Conservation (phyloP, 2,329 filamentous ascomycete species). For the Bipolaris cookei region DNA sequence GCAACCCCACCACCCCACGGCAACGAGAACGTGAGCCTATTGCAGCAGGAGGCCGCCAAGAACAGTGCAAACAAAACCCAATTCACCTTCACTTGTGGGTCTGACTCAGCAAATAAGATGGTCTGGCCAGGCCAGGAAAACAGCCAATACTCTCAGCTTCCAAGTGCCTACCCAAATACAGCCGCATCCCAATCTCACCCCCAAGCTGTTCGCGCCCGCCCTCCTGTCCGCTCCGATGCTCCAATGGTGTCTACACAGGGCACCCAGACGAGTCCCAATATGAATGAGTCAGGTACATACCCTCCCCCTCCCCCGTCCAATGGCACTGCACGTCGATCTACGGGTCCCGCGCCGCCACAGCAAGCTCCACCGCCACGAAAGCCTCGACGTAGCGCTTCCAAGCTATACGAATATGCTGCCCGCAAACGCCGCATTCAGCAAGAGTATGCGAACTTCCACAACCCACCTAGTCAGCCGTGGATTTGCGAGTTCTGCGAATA, state of each 20-base stretch:
- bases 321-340: conserved; percentile 45
- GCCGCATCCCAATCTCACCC: conserved; percentile 26
- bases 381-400: conserved; percentile 67
- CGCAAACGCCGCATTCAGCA: conserved; percentile 78
- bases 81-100: conserved; percentile 96
- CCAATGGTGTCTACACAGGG: conserved; percentile 59
- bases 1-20: conserved; percentile 60
- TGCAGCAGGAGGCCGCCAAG: conserved; percentile 71
- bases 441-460: conserved; percentile 75
- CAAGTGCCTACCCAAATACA: conserved; percentile 43
- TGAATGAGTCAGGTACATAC: conserved; percentile 47
- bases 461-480: conserved; percentile 84
- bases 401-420: conserved; percentile 76
- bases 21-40: conserved; percentile 78
- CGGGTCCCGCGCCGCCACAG: conserved; percentile 48
- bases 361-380: conserved; percentile 63
- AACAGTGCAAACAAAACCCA: conserved; percentile 78
- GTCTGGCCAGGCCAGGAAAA: conserved; percentile 72
- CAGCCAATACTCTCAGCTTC: conserved; percentile 46
- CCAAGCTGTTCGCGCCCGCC: conserved; percentile 34
- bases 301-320: conserved; percentile 31
- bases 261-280: conserved; percentile 62
- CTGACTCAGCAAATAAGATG: conserved; percentile 80
- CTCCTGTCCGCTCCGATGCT: conserved; percentile 39
- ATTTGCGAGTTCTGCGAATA: conserved; percentile 99